Conservation (phyloP, 2,329 filamentous ascomycete genomes). For the Aquanectria penicillioides region DNA sequence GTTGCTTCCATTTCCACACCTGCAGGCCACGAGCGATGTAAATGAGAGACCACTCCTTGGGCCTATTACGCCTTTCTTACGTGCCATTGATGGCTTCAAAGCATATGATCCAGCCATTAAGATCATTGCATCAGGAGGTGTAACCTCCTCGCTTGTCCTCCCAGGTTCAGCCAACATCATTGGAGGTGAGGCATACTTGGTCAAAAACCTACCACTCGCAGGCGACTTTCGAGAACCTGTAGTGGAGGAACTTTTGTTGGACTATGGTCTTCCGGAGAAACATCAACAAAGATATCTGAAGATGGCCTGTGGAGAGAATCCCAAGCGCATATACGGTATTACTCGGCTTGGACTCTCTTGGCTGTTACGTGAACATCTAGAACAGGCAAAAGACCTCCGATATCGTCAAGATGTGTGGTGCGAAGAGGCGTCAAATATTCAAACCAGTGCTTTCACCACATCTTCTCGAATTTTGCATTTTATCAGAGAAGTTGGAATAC, state of each 20-base stretch:
- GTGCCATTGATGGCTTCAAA: conserved; percentile 11
- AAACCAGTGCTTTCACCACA: not conserved
- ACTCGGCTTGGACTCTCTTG: conserved; percentile 53
- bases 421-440: not conserved
- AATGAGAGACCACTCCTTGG: conserved; percentile 1
- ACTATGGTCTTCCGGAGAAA: conserved; percentile 47
- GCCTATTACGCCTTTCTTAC: not conserved
- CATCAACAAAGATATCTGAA: conserved; percentile 54
- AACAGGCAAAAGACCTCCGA: not conserved
- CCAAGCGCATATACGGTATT: conserved; percentile 49
- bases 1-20: not conserved
- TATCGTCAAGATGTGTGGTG: not conserved
- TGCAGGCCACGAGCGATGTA: not conserved
- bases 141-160: conserved; percentile 57
- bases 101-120: not conserved
- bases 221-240: conserved; percentile 50
- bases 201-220: conserved; percentile 52
- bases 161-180: conserved; percentile 57
- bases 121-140: conserved; percentile 45
- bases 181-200: conserved; percentile 54
- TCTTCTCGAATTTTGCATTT: not conserved
- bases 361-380: conserved; percentile 48
- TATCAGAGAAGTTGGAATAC: not conserved
- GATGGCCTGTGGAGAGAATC: conserved; percentile 59
- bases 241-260: conserved; percentile 54